A percentile compares a stretch with the other conserved stretches of the same genome.
Evolutionary conservation across 2,329 filamentous ascomycete genomes (phyloP).

Genomic region (Biscogniauxia marginata): DNA sequence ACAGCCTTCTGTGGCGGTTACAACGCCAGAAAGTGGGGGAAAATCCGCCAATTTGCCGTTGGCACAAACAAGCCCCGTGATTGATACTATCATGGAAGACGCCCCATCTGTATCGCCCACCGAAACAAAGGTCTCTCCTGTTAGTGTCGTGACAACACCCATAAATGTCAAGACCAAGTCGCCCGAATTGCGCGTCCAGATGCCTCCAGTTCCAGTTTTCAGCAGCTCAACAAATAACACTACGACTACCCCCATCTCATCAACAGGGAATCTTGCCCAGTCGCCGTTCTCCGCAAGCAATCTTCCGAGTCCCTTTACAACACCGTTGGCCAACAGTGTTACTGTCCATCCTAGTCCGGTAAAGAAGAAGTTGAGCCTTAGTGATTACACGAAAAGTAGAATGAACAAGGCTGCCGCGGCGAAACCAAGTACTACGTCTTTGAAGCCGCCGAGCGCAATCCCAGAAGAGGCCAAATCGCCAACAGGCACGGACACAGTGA

Average conservation of each 20-base stretch:
- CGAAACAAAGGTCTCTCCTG: constrained; percentile 9
- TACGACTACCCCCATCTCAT: constrained; percentile 47
- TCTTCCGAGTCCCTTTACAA: constrained; percentile 43
- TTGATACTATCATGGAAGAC: constrained; percentile 34
- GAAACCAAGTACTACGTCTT: constrained; percentile 35
- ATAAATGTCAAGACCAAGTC: constrained; percentile 20
- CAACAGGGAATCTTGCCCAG: constrained; percentile 42
- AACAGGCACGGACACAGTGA: constrained; percentile 32
- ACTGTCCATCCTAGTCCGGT: constrained; percentile 55
- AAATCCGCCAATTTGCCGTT: neutral
- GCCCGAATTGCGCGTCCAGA: constrained; percentile 45
- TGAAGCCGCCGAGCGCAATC: constrained; percentile 39
- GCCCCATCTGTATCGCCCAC: constrained; percentile 30
- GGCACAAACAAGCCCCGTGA: constrained; percentile 2
- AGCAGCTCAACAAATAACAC: constrained; percentile 37
- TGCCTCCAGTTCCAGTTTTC: constrained; percentile 56
- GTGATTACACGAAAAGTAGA: constrained; percentile 62
- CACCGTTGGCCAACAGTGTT: constrained; percentile 42
- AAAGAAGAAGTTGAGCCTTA: constrained; percentile 67
- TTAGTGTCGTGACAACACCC: neutral
- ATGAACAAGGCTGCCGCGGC: constrained; percentile 53
- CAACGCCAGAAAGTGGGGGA: constrained; percentile 9
- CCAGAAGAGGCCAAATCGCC: constrained; percentile 42
- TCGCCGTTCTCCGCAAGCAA: constrained; percentile 49
- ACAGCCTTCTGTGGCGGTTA: constrained; percentile 15